Base-by-base conservation (phyloP, 2,329 filamentous ascomycete species). In the Tolypocladium guangdongense region DNA sequence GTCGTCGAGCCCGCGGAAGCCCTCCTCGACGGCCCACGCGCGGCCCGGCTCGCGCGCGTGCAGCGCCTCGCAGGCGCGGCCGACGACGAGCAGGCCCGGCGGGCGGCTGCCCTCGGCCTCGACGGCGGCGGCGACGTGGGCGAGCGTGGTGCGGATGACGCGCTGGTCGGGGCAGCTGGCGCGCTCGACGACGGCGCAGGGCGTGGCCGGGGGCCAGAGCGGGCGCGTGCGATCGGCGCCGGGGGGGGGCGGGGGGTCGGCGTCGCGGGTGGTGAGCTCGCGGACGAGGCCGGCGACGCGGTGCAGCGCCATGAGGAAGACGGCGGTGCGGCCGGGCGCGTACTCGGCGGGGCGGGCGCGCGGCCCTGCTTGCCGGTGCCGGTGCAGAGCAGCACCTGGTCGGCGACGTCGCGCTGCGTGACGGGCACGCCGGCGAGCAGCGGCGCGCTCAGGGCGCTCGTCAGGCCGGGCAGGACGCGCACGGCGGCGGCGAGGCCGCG, bases 261-360 rank as follows among this genome's bases (percentile, higher is more conserved):
- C 69, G 3, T 67, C 58, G 12, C 71, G 68, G 12, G 66, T 67
- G 0, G 82, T 87, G 55, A 99, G 73, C 63, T 88, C 87, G 7
- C 77, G 75, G 0, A 96, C 79, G 1, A 99, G 74, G 0, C 83
- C 86, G 4, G 72, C 74, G 18, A 99, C 83, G 51, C 93, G 81
- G 71, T 99, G 93, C 57, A 99, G 73, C 4, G 90, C 90, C 93
- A 99, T 99, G 49, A 99, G 73, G 59, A 97, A 96, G 4, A 99
- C 88, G 1, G 93, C 88, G 0, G 93, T 97, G 54, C 91, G 80
- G 10, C 81, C 86, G 2, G 78, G 67, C 0, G 91, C 81, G 66
- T 84, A 96, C 57, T 84, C 84, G 0, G 93, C 36, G 90, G 90
- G n/a, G 81, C 74, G 0, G 90, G 90, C 0, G 89, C 76, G 52